These are phyloP conservation scores for Carex sylvatica DNA, from an alignment of 202 grass and related monocot genomes.

Conservation along the genomic window DNA sequence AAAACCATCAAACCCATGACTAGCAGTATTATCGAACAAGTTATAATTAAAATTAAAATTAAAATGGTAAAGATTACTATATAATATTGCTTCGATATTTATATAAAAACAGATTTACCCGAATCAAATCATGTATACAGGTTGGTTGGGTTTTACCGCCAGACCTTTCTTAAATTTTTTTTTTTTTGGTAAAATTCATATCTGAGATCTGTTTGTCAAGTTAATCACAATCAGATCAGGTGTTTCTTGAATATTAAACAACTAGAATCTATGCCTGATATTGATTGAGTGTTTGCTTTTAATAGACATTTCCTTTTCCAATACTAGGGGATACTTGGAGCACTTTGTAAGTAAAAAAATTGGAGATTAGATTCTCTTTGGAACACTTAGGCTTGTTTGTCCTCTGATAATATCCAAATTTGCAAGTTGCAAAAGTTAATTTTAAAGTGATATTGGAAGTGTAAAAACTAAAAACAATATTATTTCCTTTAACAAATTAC, in stretches of 20 bases:
- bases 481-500: background rate
- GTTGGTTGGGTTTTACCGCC: background rate
- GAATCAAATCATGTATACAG: background rate
- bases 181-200: background rate
- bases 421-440: background rate
- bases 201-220: background rate
- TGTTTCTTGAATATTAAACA: background rate
- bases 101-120: background rate
- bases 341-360: conserved; percentile 5
- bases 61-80: background rate
- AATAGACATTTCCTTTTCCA: conserved; percentile 15
- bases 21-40: background rate
- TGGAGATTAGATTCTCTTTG: conserved; percentile 16
- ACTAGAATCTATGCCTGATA: conserved; percentile 10
- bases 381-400: background rate
- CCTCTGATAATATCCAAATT: background rate
- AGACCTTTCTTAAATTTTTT: background rate
- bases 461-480: background rate
- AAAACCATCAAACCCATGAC: background rate
- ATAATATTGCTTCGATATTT: background rate
- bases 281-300: conserved; percentile 22
- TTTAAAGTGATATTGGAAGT: background rate
- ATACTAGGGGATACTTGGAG: background rate
- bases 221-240: background rate
- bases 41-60: background rate